These are phyloP conservation scores for Roridomyces roridus DNA, from an alignment of 768 basidiomycete genomes.

Conservation along the genomic window DNA sequence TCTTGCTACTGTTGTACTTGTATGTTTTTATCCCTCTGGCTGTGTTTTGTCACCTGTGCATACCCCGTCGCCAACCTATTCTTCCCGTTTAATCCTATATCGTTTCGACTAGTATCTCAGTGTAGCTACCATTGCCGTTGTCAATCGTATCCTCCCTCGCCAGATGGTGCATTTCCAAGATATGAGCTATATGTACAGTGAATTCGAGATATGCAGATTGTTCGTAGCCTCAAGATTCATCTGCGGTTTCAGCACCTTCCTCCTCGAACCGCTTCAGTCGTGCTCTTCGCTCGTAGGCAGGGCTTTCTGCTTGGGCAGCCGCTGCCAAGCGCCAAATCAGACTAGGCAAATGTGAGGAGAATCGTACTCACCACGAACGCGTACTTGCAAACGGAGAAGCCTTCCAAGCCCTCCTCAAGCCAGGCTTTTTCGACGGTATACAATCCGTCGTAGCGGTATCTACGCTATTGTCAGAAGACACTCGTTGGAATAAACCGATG, in stretches of 20 bases:
- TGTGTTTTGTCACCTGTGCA: background rate
- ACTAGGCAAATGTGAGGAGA: background rate
- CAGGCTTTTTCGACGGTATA: slow-evolving; percentile 83
- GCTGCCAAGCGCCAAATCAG: slow-evolving; percentile 38
- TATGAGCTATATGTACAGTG: too few species aligned
- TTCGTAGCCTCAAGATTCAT: slow-evolving; percentile 1
- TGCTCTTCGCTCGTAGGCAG: slow-evolving; percentile 41
- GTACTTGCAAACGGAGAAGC: slow-evolving; percentile 85
- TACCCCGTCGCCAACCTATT: slow-evolving; percentile 19
- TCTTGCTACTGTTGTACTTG: slow-evolving; percentile 14
- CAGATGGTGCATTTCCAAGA: background rate
- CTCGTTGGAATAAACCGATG: background rate
- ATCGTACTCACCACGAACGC: slow-evolving; percentile 67
- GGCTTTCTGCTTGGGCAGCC: slow-evolving; percentile 61
- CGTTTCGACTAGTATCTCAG: slow-evolving; percentile 2
- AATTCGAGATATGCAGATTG: background rate
- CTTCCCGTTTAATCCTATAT: slow-evolving; percentile 22
- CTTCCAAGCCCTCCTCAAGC: slow-evolving; percentile 76
- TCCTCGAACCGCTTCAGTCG: slow-evolving; percentile 22
- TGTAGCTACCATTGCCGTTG: slow-evolving; percentile 15
- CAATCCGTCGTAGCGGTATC: slow-evolving; percentile 92
- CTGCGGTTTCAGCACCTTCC: slow-evolving; percentile 14
- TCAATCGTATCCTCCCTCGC: background rate
- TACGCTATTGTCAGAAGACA: slow-evolving; percentile 28
- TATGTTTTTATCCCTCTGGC: slow-evolving; percentile 1